Evolutionary conservation across 352 stramenopile genomes (phyloP).

Genomic region (Phytopythium kandeliae): DNA sequence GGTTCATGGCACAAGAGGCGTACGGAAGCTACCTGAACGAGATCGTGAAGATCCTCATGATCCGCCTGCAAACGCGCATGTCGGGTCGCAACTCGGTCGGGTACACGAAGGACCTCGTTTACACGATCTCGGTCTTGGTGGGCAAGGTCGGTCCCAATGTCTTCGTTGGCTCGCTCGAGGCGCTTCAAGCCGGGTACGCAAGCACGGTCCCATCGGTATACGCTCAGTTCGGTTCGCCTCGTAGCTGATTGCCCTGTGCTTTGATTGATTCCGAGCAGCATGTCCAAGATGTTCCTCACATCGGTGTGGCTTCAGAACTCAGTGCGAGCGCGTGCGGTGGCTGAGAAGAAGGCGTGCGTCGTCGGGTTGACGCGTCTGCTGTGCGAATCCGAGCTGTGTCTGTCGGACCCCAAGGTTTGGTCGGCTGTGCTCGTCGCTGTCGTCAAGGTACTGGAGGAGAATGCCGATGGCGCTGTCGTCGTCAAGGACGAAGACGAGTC

Average conservation of each 20-base stretch:
- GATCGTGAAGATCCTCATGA: conserved; percentile 95
- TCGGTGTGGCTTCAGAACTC: conserved; percentile 86
- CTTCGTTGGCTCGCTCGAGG: conserved; percentile 80
- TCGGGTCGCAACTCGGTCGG: conserved; percentile 75
- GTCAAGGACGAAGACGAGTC: conserved; percentile 81
- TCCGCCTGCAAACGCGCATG: conserved; percentile 90
- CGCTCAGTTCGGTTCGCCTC: conserved; percentile 20
- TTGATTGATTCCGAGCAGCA: conserved; percentile 41
- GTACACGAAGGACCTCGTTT: conserved; percentile 88
- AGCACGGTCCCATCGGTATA: conserved; percentile 7
- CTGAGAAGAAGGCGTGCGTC: conserved; percentile 65
- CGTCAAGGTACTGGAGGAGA: conserved; percentile 60
- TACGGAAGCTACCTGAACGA: conserved; percentile 84
- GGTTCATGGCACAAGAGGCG: conserved; percentile 71
- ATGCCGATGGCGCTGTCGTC: conserved; percentile 40
- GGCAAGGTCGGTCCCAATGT: conserved; percentile 82
- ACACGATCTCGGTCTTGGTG: conserved; percentile 84
- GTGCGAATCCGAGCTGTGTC: conserved; percentile 65
- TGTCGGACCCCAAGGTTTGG: conserved; percentile 47
- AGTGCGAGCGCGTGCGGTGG: conserved; percentile 50
- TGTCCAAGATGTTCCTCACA: conserved; percentile 90
- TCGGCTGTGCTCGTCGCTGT: conserved; percentile 36
- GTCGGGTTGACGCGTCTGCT: conserved; percentile 67
- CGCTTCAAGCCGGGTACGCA: conserved; percentile 79
- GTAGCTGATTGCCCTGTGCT: conserved; percentile 17